Evolutionary conservation across 441 rosid species (phyloP).

Genomic region (Brassica hybrid): DNA sequence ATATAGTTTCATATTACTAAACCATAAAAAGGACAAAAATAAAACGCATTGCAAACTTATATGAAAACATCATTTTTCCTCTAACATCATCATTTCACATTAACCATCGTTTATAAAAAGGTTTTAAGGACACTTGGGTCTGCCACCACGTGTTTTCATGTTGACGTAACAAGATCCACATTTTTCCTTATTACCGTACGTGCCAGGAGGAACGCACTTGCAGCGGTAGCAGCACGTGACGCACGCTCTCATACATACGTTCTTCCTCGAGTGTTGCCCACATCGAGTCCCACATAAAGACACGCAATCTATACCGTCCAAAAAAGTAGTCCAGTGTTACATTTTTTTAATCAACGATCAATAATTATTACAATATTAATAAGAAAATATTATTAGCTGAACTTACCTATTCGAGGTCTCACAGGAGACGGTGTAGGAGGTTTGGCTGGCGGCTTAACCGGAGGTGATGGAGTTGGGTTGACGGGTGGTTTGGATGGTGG

Average conservation of each 20-base stretch:
- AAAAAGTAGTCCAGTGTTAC: not conserved
- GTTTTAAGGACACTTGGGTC: conserved; percentile 70
- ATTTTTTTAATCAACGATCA: not conserved
- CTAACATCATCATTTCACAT: not conserved
- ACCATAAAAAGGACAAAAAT: not conserved
- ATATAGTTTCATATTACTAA: not conserved
- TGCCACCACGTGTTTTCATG: conserved; percentile 73
- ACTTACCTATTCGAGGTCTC: conserved; percentile 17
- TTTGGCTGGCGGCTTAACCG: not conserved
- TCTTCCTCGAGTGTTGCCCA: conserved; percentile 69
- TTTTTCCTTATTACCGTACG: conserved; percentile 76
- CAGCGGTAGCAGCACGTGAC: conserved; percentile 83
- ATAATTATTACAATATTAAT: not conserved
- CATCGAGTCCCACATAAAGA: conserved; percentile 76
- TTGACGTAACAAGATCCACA: conserved; percentile 88
- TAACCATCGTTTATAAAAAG: not conserved
- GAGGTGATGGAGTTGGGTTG: not conserved
- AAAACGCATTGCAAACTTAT: conserved; percentile 24
- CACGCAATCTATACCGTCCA: conserved; percentile 58
- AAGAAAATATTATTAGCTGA: not conserved
- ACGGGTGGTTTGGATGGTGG: not conserved
- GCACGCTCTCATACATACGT: conserved; percentile 74
- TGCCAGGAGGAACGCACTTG: conserved; percentile 95
- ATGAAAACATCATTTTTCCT: not conserved
- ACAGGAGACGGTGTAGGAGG: not conserved